Conservation (phyloP, 345 rosid species). For the Carallia brachiata region DNA sequence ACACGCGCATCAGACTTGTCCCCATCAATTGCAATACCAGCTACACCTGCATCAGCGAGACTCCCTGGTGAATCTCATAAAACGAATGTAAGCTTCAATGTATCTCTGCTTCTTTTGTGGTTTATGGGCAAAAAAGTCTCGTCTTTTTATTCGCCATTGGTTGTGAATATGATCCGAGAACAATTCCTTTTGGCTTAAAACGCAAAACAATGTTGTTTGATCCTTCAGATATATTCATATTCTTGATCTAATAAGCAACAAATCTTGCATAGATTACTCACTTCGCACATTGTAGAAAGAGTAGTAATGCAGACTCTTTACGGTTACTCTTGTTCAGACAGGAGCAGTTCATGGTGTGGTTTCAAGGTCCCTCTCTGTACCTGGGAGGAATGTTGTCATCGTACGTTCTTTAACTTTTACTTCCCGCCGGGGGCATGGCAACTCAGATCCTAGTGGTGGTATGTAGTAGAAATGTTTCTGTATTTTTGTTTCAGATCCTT, state of each 20-base stretch:
- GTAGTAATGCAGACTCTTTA: neutral
- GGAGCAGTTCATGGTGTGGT: constrained; percentile 41
- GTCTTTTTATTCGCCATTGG: too few species aligned
- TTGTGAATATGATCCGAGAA: too few species aligned
- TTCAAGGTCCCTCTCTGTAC: constrained; percentile 76
- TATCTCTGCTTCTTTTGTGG: constrained; percentile 3
- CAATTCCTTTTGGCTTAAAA: too few species aligned
- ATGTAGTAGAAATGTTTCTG: constrained; percentile 10
- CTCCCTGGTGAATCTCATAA: constrained; percentile 48
- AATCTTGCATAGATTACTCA: too few species aligned
- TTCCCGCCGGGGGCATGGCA: constrained; percentile 35
- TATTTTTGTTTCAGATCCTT: neutral
- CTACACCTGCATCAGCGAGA: constrained; percentile 59
- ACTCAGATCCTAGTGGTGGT: constrained; percentile 49
- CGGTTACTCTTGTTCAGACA: constrained; percentile 48
- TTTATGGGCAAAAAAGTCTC: neutral
- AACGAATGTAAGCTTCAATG: constrained; percentile 40
- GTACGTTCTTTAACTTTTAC: constrained; percentile 73
- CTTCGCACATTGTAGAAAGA: too few species aligned
- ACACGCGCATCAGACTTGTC: constrained; percentile 62
- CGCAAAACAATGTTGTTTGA: too few species aligned
- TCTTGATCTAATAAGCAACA: too few species aligned
- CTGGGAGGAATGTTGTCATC: constrained; percentile 69
- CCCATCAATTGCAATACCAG: constrained; percentile 37
- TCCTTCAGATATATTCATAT: too few species aligned